Percentiles rank a stretch among this genome's conserved stretches.
Conservation (phyloP, 345 rosid genomes). For the Nasturtium officinale region DNA sequence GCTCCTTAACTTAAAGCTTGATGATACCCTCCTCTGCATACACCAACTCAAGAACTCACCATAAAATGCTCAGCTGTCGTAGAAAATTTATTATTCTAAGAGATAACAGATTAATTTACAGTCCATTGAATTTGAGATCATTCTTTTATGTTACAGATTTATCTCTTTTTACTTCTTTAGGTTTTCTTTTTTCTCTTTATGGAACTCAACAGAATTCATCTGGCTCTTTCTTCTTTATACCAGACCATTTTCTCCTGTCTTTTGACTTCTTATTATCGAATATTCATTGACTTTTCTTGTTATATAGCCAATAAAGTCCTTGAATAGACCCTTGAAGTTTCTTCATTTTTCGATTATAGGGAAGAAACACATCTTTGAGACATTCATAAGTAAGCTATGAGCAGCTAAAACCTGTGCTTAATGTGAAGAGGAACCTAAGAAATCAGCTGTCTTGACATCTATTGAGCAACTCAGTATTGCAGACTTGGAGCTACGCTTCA, state of each 20-base stretch:
- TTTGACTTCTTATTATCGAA: background rate
- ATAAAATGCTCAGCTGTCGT: constrained; percentile 14
- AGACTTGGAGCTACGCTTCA: too few relatives aligned
- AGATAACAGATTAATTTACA: constrained; percentile 15
- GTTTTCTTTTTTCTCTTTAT: background rate
- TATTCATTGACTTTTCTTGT: too few relatives aligned
- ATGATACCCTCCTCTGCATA: constrained; percentile 15
- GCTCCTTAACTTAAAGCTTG: constrained; percentile 10
- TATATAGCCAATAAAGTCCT: too few relatives aligned
- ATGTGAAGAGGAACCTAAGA: too few relatives aligned
- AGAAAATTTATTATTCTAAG: constrained; percentile 11
- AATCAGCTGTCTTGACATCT: too few relatives aligned
- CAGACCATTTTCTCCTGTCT: background rate
- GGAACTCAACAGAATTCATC: background rate
- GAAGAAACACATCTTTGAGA: too few relatives aligned
- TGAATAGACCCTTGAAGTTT: too few relatives aligned
- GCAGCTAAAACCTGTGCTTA: too few relatives aligned
- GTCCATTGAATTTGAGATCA: constrained; percentile 7
- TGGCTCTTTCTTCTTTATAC: background rate
- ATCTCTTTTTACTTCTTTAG: constrained; percentile 26
- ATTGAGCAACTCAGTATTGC: too few relatives aligned
- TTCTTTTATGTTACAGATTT: constrained; percentile 24
- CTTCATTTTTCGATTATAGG: too few relatives aligned
- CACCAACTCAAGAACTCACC: constrained; percentile 17
- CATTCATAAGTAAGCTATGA: too few relatives aligned